Evolutionary conservation across 1,284 basidiomycete genomes (phyloP), one percentile per base, ranked within the genome.

Genomic region (Cryptococcus maquisensis): DNA sequence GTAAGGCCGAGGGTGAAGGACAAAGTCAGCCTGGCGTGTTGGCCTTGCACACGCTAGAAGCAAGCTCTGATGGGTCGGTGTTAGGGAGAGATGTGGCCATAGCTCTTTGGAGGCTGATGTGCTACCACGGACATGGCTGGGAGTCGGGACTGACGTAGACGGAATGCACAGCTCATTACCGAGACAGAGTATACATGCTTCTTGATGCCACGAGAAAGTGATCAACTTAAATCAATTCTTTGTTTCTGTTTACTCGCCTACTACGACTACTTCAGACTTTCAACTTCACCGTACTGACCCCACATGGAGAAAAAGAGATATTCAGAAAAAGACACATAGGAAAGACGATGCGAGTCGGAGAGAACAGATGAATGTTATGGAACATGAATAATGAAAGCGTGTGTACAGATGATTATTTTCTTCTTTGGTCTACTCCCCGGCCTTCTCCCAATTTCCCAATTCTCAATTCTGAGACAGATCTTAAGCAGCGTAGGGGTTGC

Each of bases 401-500:
- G 26, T 41, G 21, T 37, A 47, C 49, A 43, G 47, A 49, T 49
- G 21, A 39, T 24, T 23, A 18, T 46, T 26, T 23, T 37, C 15
- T 24, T 36, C 24, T 39, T 36, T 35, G 21, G 38, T n/a, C 35
- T 15, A 10, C 28, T 32, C 28, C 10, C 28, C 28, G 28, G 28
- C 4, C 5, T 10, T 4, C 28, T 32, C 28, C 28, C 10, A 10
- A 32, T 10, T 32, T 44, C 23, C 8, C n/a, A n/a, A n/a, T n/a
- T n/a, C n/a, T n/a, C n/a, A n/a, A n/a, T n/a, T n/a, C n/a, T n/a
- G n/a, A 23, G 9, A 40, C 38, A 32, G 8, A 36, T 18, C 41
- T 52, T 43, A 62, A 15, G 52, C 47, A 43, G 57, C 40, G 50
- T 62, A 62, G 28, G 60, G 60, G 50, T 62, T 62, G 48, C 60